Conservation (phyloP, 441 rosid genomes). For the Pelargonium fulgidum region DNA sequence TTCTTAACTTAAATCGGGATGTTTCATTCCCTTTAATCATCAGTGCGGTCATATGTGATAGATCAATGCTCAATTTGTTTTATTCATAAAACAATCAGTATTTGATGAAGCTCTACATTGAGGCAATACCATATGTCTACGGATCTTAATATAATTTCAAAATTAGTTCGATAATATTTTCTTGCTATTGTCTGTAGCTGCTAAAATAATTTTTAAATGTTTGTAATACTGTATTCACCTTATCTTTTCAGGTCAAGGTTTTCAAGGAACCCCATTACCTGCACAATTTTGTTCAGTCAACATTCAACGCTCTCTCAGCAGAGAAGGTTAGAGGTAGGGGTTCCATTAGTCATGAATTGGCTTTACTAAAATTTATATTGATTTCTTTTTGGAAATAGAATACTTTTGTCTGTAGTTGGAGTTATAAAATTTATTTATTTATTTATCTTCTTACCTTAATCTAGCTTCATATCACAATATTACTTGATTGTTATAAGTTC, state of each 20-base stretch:
- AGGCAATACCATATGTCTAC: not conserved
- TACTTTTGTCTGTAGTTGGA: not conserved
- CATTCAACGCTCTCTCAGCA: conserved; percentile 73
- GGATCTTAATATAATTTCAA: not conserved
- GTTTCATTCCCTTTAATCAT: not conserved
- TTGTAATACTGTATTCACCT: conserved; percentile 2
- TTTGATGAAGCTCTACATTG: not conserved
- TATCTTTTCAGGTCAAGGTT: conserved; percentile 71
- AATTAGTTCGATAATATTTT: not conserved
- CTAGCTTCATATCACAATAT: too few relatives aligned
- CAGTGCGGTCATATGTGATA: not conserved
- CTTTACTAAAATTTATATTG: not conserved
- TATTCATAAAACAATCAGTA: not conserved
- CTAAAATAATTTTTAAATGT: not conserved
- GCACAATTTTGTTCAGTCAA: conserved; percentile 79
- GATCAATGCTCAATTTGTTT: not conserved
- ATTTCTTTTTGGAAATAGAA: not conserved
- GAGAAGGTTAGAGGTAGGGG: conserved; percentile 71
- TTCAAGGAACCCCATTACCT: conserved; percentile 77
- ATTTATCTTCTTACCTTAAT: too few relatives aligned
- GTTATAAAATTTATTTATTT: too few relatives aligned
- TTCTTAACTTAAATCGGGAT: not conserved
- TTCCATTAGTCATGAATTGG: conserved; percentile 4
- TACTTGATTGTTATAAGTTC: not conserved
- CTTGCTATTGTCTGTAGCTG: not conserved